These are phyloP conservation scores for Anisodus acutangulus DNA, from an alignment of 257 asterid genomes.

Conservation along the genomic window DNA sequence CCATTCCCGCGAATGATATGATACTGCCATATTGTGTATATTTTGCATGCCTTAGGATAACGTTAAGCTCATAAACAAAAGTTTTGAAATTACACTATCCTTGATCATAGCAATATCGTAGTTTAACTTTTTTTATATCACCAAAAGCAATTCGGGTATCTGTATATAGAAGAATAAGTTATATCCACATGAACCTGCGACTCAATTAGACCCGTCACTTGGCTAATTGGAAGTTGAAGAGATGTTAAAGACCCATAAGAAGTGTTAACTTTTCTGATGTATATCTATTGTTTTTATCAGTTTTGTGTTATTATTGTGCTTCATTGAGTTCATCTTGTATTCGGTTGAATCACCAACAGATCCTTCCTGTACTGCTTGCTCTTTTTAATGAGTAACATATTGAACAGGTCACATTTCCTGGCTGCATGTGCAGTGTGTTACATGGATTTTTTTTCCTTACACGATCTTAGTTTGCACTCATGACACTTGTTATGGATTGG, in stretches of 20 bases:
- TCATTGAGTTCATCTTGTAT: background rate
- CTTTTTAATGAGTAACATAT: background rate
- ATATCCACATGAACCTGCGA: background rate
- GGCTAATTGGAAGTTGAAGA: constrained; percentile 1
- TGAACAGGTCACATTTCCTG: background rate
- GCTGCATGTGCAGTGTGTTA: background rate
- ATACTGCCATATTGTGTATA: background rate
- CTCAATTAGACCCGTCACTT: constrained; percentile 1
- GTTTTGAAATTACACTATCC: background rate
- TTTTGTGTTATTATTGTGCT: background rate
- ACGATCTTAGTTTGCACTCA: background rate
- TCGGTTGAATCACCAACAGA: background rate
- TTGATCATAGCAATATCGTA: background rate
- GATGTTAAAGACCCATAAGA: background rate
- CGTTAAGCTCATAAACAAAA: background rate
- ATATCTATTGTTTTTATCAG: background rate
- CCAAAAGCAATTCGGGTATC: background rate
- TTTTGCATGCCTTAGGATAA: background rate
- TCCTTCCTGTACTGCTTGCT: background rate
- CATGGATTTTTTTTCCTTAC: background rate
- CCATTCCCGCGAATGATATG: background rate
- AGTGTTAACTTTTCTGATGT: background rate
- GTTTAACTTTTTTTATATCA: background rate
- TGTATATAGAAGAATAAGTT: background rate
- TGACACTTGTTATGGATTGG: background rate